These are phyloP conservation scores for Trypanosoma grayi DNA, from an alignment of 208 protist species.

Conservation along the genomic window DNA sequence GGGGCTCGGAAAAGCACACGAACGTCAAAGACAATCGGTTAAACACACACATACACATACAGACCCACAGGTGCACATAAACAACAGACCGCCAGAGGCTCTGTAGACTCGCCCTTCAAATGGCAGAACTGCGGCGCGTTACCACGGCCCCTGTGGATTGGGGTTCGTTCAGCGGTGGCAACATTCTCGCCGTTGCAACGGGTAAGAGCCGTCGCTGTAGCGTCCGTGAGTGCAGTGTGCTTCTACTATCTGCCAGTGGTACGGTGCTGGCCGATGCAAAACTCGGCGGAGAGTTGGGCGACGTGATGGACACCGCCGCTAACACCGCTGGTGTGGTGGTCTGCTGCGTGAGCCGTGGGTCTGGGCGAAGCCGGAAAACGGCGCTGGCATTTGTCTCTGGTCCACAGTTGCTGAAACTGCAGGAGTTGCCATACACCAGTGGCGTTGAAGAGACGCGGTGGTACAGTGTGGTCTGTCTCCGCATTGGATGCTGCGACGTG, in stretches of 20 bases:
- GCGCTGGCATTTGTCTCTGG: slow-evolving; percentile 12
- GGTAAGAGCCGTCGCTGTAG: background rate
- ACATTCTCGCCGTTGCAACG: slow-evolving; percentile 12
- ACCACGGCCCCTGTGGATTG: slow-evolving; percentile 23
- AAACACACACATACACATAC: slow-evolving; percentile 4
- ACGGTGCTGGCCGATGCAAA: slow-evolving; percentile 43
- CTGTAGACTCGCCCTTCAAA: background rate
- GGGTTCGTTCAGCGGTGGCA: slow-evolving; percentile 17
- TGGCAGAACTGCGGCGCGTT: slow-evolving; percentile 24
- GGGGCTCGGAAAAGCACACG: background rate
- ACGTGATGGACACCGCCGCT: background rate
- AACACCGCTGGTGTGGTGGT: slow-evolving; percentile 14
- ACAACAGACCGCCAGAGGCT: background rate
- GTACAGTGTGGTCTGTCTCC: slow-evolving; percentile 15
- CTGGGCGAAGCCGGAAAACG: background rate
- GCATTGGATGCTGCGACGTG: slow-evolving; percentile 7
- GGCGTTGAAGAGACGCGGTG: background rate
- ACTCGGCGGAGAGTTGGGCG: slow-evolving; percentile 16
- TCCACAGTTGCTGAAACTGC: slow-evolving; percentile 6
- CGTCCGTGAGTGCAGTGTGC: background rate
- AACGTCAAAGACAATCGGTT: background rate
- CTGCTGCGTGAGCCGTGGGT: slow-evolving; percentile 4
- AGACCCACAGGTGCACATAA: slow-evolving; percentile 1
- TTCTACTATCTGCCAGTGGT: slow-evolving; percentile 57
- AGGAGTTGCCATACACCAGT: slow-evolving; percentile 5